Evolutionary conservation across 192 early-diverging fungal genomes (phyloP).

Genomic region (Phycomyces nitens): DNA sequence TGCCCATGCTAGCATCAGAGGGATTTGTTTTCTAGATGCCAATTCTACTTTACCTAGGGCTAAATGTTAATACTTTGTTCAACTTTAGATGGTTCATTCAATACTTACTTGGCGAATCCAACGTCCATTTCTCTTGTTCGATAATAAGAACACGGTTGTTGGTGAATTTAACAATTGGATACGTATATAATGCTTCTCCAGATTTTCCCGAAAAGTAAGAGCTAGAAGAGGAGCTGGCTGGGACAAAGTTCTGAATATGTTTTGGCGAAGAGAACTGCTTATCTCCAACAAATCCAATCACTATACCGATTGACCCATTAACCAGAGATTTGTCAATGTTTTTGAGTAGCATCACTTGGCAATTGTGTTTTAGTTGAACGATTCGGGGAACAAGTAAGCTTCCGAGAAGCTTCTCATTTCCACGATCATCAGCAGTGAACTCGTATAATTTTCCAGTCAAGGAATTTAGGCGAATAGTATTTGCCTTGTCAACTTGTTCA

Average conservation of each 20-base stretch:
- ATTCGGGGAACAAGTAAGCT: constrained; percentile 52
- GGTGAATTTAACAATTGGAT: constrained; percentile 39
- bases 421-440: constrained; percentile 49
- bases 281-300: constrained; percentile 33
- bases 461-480: constrained; percentile 45
- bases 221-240: background rate
- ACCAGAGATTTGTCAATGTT: constrained; percentile 60
- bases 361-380: constrained; percentile 65
- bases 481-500: constrained; percentile 72
- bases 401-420: constrained; percentile 29
- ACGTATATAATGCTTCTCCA: background rate
- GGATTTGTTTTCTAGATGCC: constrained; percentile 48
- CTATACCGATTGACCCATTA: constrained; percentile 74
- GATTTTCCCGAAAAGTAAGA: background rate
- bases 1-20: constrained; percentile 76
- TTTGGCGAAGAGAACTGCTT: background rate
- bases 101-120: constrained; percentile 46
- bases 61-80: background rate
- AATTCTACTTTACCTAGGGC: background rate
- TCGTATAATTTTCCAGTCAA: constrained; percentile 47
- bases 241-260: background rate
- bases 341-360: constrained; percentile 87
- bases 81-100: background rate
- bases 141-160: constrained; percentile 44
- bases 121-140: constrained; percentile 48